phyloP scores from a whole-genome alignment of 306 rosid genomes.

The Cicer chorassanicum region DNA sequence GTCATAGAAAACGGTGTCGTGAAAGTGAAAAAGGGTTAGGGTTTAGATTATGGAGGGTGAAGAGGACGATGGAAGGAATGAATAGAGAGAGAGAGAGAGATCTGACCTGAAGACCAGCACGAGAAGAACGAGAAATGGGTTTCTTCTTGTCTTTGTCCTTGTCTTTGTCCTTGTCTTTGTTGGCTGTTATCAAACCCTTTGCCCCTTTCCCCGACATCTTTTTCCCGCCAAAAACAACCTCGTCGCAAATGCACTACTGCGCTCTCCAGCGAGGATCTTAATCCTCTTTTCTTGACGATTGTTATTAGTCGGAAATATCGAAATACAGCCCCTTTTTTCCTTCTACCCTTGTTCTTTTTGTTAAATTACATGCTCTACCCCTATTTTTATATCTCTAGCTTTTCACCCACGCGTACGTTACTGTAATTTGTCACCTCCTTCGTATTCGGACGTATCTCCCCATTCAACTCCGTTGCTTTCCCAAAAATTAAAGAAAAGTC shows the following conservation, averaged over 20 bases:
- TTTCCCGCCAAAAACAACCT: conserved; percentile 30
- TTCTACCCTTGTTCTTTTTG: neutral
- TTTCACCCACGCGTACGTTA: too few relatives aligned
- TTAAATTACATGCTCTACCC: neutral
- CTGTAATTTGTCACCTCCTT: too few relatives aligned
- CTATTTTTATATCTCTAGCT: too few relatives aligned
- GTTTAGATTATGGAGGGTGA: neutral
- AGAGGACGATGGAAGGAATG: neutral
- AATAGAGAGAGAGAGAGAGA: neutral
- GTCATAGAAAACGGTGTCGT: neutral
- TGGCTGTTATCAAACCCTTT: conserved; percentile 64
- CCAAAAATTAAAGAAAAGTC: too few relatives aligned
- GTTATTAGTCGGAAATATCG: neutral
- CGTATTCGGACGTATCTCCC: too few relatives aligned
- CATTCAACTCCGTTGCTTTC: too few relatives aligned
- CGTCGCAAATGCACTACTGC: neutral
- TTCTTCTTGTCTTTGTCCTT: conserved; percentile 66
- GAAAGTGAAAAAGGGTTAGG: neutral
- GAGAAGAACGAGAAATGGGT: conserved; percentile 75
- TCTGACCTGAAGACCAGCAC: conserved; percentile 76
- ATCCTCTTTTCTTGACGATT: neutral
- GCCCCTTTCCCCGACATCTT: conserved; percentile 82
- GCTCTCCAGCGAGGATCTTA: neutral
- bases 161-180: conserved; percentile 26
- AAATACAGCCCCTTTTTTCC: too few relatives aligned